Percentiles rank a stretch among this genome's conserved stretches.
phyloP scores from a whole-genome alignment of 129 eudicot species.

The Flaveria robusta region DNA sequence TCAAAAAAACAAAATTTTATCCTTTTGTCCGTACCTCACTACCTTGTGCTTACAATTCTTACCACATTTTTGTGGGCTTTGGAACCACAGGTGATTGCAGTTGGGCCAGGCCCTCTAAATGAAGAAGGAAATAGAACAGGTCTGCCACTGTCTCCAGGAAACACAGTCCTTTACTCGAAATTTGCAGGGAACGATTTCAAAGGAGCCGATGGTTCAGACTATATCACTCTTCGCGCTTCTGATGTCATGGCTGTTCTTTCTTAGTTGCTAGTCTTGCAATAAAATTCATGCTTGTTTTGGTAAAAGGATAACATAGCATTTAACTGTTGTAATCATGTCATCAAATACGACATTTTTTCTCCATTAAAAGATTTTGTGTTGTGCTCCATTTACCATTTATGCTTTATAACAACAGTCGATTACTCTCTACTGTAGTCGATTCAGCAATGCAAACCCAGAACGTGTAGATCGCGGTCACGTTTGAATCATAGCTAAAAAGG shows the following conservation, averaged over 20 bases:
- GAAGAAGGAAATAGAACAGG: conserved; percentile 83
- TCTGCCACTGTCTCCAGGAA: conserved; percentile 60
- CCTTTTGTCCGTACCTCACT: background rate
- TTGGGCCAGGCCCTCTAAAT: conserved; percentile 82
- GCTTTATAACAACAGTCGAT: background rate
- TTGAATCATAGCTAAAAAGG: background rate
- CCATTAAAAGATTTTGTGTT: conserved; percentile 4
- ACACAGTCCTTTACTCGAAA: conserved; percentile 85
- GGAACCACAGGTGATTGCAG: conserved; percentile 72
- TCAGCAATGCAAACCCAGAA: background rate
- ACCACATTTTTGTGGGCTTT: conserved; percentile 12
- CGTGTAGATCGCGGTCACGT: background rate
- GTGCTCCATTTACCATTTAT: background rate
- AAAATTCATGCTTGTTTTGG: conserved; percentile 24
- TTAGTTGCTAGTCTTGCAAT: conserved; percentile 33
- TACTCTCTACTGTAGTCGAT: background rate
- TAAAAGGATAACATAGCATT: conserved; percentile 29
- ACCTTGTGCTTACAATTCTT: background rate
- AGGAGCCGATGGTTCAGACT: conserved; percentile 68
- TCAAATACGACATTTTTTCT: conserved; percentile 27
- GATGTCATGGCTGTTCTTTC: conserved; percentile 90
- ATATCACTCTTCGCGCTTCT: conserved; percentile 68
- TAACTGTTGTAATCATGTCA: conserved; percentile 36
- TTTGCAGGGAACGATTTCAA: conserved; percentile 88
- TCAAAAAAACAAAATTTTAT: background rate